These are phyloP conservation scores for Adiantum capillusveneris DNA, from an alignment of 75 land plant species.

Conservation along the genomic window DNA sequence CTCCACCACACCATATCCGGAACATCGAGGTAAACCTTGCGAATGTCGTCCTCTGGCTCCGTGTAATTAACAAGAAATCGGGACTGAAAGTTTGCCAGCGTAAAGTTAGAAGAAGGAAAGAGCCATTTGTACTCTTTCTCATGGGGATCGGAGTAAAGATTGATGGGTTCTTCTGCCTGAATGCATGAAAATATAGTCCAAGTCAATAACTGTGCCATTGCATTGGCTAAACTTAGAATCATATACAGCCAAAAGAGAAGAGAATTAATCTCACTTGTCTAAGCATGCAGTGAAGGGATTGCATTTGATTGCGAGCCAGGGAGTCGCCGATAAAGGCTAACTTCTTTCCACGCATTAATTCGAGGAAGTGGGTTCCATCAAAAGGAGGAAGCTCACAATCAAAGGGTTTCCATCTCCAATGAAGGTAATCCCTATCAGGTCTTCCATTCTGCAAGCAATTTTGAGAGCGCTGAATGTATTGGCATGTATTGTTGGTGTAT, in stretches of 20 bases:
- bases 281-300: conserved; percentile 41
- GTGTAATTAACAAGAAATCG: background rate
- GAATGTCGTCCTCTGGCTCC: background rate
- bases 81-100: background rate
- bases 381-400: conserved; percentile 19
- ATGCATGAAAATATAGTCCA: too few relatives aligned
- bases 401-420: conserved; percentile 41
- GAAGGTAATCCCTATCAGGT: conserved; percentile 22
- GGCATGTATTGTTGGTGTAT: conserved; percentile 31
- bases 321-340: conserved; percentile 80
- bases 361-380: conserved; percentile 11
- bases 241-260: too few relatives aligned
- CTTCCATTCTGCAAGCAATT: conserved; percentile 40
- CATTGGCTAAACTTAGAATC: too few relatives aligned
- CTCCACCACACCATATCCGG: background rate
- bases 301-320: conserved; percentile 53
- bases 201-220: too few relatives aligned
- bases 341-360: conserved; percentile 39
- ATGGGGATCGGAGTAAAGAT: background rate
- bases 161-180: background rate
- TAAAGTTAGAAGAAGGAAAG: background rate
- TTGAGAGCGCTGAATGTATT: conserved; percentile 17
- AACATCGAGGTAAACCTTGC: background rate
- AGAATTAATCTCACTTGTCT: background rate
- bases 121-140: background rate